Base-by-base conservation (phyloP, 192 early-diverging fungal genomes). In the Backusella australiensis region DNA sequence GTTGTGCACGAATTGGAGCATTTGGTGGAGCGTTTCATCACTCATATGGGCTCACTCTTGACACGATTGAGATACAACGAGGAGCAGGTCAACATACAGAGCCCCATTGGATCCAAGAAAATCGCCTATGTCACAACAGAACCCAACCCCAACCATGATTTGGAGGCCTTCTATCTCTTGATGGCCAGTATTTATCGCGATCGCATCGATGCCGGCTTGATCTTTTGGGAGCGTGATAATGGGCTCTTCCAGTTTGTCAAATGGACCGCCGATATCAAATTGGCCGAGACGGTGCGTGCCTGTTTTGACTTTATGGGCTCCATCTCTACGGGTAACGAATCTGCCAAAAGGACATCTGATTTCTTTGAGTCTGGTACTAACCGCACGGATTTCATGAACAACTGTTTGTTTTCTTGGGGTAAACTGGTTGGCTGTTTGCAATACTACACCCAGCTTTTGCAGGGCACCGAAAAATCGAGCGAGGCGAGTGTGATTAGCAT, bases 231-330 rank as follows among this genome's bases (percentile, higher is more conserved):
- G 32, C 72, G 78, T 6, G 88, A 90, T 72, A 84, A 88, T 56
- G 82, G 91, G 21, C 80, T 91, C 63, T 83, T 88, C 14, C 78
- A 85, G 34, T 92, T 94, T 70, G 68, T 94, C 71, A 88, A 89
- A 56, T 91, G 89, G 89, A 86, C 85, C 34, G 81, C 85, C 0
- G 87, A 90, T 67, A 82, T 88, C 65, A 85, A 88, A 68, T 85
- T 87, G 69, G 83, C 85, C 42, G 88, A 87, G 9, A 90, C 90
- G 76, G 82, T 89, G 11, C 88, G 91, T 9, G 90, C 91, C 7
- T 95, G 93, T 78, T 89, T 95, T 66, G 89, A 94, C 70, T 93
- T 96, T 87, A 85, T 99, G 17, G 88, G 93, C 29, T 89, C 96
- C 0, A 83, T 99, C 36, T 91, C 96, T 0, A 91, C 93, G 6